Base-by-base conservation (phyloP, 345 rosid genomes). In the Pistacia vera region DNA sequence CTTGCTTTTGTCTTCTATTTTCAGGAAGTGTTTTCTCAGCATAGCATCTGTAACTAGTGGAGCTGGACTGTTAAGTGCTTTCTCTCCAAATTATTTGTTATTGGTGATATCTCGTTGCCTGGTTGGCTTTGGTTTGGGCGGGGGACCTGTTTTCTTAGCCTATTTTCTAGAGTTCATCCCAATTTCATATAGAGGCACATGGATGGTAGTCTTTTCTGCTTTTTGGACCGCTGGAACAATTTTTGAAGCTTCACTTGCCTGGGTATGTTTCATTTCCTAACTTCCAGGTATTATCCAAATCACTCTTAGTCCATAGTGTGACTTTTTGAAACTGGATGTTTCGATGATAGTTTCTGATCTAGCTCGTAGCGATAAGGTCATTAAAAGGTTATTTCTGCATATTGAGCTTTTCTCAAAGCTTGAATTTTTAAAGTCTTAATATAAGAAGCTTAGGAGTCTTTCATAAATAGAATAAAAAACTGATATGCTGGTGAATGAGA, bases 281-380 rank as follows among this genome's bases (percentile, higher is more conserved):
- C 12, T 57, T 30, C 44, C 46, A 58, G 4, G 11, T 58, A 22
- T 28, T 61, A 4, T 38, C 41, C 41, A 38, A 38, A 38, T 38
- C 41, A 38, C 41, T 38, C 8, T 4, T 38, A 38, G 41, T 38
- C 7, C 41, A 38, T 38, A 38, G 4, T 38, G 6, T 8, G 7
- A 38, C 41, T 38, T 38, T 38, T 38, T 38, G 33, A 30, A 30
- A 66, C 85, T 93, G 76, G 99, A 96, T 84, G 80, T 83, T 72
- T 64, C 93, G 91, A 96, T 92, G 97, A 93, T 93, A 61, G 80
- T 93, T 71, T 93, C 98, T 75, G 99, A 96, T 87, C 86, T 92
- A 67, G 93, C 98, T 38, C 93, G 95, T 33, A 92, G 92, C 98
- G 94, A 96, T 79, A 88, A 93, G 94, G 99, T 95, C 49, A 66